Percentiles rank a stretch among this genome's conserved stretches.
Conservation (phyloP, 2,329 filamentous ascomycete species). For the Beauveria scarabaeidicola region DNA sequence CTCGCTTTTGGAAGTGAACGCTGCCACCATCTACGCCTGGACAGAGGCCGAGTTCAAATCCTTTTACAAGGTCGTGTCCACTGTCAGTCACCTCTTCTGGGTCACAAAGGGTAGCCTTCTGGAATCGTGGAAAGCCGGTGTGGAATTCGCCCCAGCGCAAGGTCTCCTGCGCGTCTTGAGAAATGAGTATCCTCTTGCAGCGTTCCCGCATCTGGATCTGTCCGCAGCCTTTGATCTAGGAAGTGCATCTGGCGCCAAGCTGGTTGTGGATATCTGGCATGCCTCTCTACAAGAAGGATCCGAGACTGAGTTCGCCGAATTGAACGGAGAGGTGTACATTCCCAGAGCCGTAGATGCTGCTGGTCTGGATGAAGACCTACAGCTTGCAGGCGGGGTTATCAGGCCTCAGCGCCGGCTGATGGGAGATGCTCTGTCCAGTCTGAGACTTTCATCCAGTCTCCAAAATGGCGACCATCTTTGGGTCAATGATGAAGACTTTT, state of each 20-base stretch:
- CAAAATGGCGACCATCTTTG: not conserved
- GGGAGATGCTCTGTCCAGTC: not conserved
- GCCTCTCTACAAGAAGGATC: not conserved
- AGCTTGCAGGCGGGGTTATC: not conserved
- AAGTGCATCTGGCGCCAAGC: not conserved
- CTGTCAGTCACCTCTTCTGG: slow-evolving; percentile 13
- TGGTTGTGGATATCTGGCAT: not conserved
- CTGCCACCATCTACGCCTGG: slow-evolving; percentile 12
- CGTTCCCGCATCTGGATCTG: slow-evolving; percentile 9
- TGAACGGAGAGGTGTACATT: slow-evolving; percentile 9
- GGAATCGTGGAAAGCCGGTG: slow-evolving; percentile 4
- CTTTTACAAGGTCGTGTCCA: slow-evolving; percentile 12
- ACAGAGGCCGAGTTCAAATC: slow-evolving; percentile 1
- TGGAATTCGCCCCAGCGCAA: slow-evolving; percentile 13
- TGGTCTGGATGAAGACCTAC: slow-evolving; percentile 9
- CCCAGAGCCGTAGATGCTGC: slow-evolving; percentile 11
- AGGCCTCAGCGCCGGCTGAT: not conserved
- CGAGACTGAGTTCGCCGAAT: slow-evolving; percentile 15
- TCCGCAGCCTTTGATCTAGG: not conserved
- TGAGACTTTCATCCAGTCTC: not conserved
- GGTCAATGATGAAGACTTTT: not conserved
- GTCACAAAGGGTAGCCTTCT: slow-evolving; percentile 11
- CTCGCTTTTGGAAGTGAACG: slow-evolving; percentile 12
- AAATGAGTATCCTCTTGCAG: slow-evolving; percentile 13
- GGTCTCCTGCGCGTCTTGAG: slow-evolving; percentile 14